These are phyloP conservation scores for Neofusicoccum sp. DNA, from an alignment of 2,329 filamentous ascomycete genomes.

Conservation along the genomic window DNA sequence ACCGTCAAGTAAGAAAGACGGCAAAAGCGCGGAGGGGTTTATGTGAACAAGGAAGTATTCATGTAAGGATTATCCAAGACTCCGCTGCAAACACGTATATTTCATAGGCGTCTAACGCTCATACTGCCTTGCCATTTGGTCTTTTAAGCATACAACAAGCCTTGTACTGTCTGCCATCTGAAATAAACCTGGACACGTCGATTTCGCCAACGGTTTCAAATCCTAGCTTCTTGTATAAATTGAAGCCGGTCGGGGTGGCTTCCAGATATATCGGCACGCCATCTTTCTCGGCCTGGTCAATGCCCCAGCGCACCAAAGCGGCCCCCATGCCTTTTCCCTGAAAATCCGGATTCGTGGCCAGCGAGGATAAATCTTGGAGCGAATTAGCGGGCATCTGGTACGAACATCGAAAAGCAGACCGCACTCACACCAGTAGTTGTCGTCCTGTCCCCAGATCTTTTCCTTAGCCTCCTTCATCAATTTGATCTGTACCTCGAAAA, in stretches of 20 bases:
- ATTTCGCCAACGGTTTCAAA: conserved; percentile 30
- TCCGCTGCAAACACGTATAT: no score
- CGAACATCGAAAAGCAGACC: not conserved
- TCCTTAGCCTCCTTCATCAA: not conserved
- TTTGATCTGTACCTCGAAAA: not conserved
- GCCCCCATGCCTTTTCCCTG: conserved; percentile 11
- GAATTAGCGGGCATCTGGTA: conserved; percentile 23
- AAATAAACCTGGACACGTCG: conserved; percentile 30
- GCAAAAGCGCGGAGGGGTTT: no score
- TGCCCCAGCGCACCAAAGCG: conserved; percentile 16
- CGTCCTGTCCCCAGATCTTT: not conserved
- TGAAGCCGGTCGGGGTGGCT: conserved; percentile 37
- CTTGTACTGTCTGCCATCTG: not conserved
- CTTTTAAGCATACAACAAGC: not conserved
- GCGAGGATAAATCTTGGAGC: conserved; percentile 27
- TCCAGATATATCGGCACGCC: conserved; percentile 44
- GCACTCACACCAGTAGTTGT: not conserved
- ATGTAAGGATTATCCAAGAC: no score
- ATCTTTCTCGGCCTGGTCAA: conserved; percentile 33
- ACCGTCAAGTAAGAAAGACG: no score
- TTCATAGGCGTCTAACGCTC: no score
- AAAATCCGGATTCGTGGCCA: conserved; percentile 12
- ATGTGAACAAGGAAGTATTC: no score
- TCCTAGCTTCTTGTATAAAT: conserved; percentile 37
- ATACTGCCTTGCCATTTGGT: not conserved